Evolutionary conservation across 768 basidiomycete species (phyloP), one percentile per base, ranked within the genome.

Genomic region (Rhizopogon vesiculosus): DNA sequence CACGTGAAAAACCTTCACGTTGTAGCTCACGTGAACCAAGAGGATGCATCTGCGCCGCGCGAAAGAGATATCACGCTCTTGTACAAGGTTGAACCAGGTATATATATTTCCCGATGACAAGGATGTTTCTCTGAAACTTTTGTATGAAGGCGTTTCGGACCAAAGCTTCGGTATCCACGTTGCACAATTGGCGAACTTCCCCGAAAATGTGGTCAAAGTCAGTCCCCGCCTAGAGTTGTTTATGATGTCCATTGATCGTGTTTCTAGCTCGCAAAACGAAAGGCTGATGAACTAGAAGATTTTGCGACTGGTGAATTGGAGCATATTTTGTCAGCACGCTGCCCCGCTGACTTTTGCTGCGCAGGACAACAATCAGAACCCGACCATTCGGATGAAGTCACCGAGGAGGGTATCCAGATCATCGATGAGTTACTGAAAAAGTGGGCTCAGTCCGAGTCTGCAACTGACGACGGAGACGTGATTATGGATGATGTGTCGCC

Each of bases 121-220:
- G 13, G 18, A 12, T 9, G 8, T 28, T 9, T 15, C 28, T 33
- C 43, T 62, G 28, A 61, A 42, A 15, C 10, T 22, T 44, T 33
- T 12, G 40, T n/a, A 12, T 4, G 5, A 56, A 92, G 92, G 93
- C 13, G 81, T 97, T 19, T 93, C 91, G 44, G 96, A 98, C 67
- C 96, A 98, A 71, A 96, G 93, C 66, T 98, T 98, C 65, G 97
- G 96, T 71, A 98, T 99, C 29, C 94, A 98, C 62, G 97, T 99
- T 15, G 97, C 97, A 0, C 82, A 93, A 67, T 76, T 98, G n/a
- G 96, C 96, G 3, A 95, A 98, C 70, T 99, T 99, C 72, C 97
- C 97, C 0, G 91, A 95, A 57, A 89, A 85, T 60, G 95, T 98
- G 10, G 82, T 98, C 57, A 91, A 89, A 78, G 89, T 91, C 48